Conservation (phyloP, 768 basidiomycete species). For the Leccinum olivaceopallidum region DNA sequence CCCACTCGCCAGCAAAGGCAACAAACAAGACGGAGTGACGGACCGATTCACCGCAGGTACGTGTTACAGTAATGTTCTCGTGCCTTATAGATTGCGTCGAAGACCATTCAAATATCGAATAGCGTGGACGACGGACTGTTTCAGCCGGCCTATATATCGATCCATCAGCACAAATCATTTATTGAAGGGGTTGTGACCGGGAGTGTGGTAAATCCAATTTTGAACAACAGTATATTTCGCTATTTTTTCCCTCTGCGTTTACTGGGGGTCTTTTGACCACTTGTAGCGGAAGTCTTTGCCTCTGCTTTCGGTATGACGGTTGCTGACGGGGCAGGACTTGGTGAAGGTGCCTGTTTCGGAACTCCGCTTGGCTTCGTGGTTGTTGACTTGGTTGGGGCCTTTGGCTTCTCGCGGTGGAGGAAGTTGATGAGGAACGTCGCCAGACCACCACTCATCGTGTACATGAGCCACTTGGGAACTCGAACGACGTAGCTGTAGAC, state of each 20-base stretch:
- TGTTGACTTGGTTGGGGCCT: slow-evolving; percentile 4
- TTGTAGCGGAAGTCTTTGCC: slow-evolving; percentile 17
- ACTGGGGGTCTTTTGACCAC: slow-evolving; percentile 21
- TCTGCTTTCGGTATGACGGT: slow-evolving; percentile 6
- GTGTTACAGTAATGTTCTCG: background rate
- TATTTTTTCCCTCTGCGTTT: slow-evolving; percentile 34
- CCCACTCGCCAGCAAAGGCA: background rate
- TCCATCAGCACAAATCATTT: background rate
- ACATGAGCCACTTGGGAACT: slow-evolving; percentile 73
- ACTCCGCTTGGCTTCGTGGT: slow-evolving; percentile 8
- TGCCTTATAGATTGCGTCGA: background rate
- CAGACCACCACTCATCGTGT: slow-evolving; percentile 61
- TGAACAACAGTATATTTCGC: background rate
- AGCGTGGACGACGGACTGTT: background rate
- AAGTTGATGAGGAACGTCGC: slow-evolving; percentile 69
- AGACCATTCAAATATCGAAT: background rate
- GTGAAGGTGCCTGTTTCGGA: slow-evolving; percentile 4
- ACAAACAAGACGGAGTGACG: background rate
- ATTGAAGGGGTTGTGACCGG: background rate
- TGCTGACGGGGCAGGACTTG: background rate
- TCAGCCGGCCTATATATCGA: background rate
- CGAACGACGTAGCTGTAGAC: slow-evolving; percentile 51
- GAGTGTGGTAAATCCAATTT: background rate
- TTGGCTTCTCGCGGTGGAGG: slow-evolving; percentile 46
- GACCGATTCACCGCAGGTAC: background rate